phyloP scores from a whole-genome alignment of 2,329 filamentous ascomycete species.

The Colletotrichum sp. region DNA sequence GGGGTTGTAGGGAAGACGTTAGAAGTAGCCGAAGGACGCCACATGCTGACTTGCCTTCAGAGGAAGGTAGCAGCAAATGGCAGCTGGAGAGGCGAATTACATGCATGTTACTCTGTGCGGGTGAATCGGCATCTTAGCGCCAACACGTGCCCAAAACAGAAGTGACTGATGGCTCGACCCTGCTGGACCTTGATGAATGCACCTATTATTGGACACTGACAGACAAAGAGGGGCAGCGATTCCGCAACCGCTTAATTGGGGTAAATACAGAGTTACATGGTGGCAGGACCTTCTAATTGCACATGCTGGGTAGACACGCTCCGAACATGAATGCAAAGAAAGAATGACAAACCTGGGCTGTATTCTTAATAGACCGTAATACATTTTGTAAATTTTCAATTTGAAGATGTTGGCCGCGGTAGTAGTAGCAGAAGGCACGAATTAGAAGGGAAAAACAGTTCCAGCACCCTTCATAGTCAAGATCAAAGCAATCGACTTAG shows the following conservation, averaged over 20 bases:
- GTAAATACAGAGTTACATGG: not conserved
- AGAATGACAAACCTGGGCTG: fast-evolving
- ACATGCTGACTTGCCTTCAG: not conserved
- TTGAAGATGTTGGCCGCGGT: fast-evolving
- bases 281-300: too few relatives aligned
- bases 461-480: too few relatives aligned
- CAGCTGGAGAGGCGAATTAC: not conserved
- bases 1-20: not conserved
- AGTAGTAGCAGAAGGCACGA: too few relatives aligned
- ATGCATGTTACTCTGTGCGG: not conserved
- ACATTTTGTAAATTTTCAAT: fast-evolving
- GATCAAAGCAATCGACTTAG: too few relatives aligned
- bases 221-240: not conserved
- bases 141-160: not conserved
- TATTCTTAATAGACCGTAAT: too few relatives aligned
- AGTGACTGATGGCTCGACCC: not conserved
- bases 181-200: not conserved
- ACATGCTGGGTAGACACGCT: too few relatives aligned
- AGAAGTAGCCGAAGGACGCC: not conserved
- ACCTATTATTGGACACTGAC: not conserved
- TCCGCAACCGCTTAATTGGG: not conserved
- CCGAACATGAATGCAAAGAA: too few relatives aligned
- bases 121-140: not conserved
- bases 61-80: not conserved
- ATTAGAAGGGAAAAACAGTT: too few relatives aligned